These are phyloP conservation scores for Diplodia sapinea DNA, from an alignment of 2,329 filamentous ascomycete species.

Conservation along the genomic window DNA sequence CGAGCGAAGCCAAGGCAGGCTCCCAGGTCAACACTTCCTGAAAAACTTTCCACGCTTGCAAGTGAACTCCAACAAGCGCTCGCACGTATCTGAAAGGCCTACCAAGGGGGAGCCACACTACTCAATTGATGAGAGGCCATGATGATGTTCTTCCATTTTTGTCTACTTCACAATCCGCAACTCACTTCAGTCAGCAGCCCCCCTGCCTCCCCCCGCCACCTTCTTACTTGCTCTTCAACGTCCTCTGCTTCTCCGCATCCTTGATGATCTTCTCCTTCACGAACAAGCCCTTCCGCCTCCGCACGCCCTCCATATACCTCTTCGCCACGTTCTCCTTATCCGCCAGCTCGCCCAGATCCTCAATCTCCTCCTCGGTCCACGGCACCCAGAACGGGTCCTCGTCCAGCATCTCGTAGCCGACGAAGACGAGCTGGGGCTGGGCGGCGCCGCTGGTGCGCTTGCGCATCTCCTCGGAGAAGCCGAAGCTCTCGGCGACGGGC, in stretches of 20 bases:
- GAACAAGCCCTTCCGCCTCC: constrained; percentile 84
- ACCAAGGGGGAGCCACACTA: not conserved
- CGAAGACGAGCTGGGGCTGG: constrained; percentile 89
- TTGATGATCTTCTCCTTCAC: constrained; percentile 73
- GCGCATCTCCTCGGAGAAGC: constrained; percentile 94
- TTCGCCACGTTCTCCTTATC: constrained; percentile 96
- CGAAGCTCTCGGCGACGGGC: constrained; percentile 93
- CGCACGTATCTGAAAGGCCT: too few relatives aligned
- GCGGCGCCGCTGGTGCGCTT: constrained; percentile 91
- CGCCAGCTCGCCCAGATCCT: constrained; percentile 92
- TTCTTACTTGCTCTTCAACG: constrained; percentile 60
- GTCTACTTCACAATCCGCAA: not conserved
- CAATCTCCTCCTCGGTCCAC: constrained; percentile 92
- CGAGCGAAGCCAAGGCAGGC: not conserved
- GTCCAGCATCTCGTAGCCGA: constrained; percentile 89
- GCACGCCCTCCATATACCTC: constrained; percentile 89
- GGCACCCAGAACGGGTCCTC: constrained; percentile 98
- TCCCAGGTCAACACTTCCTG: too few relatives aligned
- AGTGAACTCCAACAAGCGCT: too few relatives aligned
- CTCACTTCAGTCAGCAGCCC: not conserved
- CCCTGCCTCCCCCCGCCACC: not conserved
- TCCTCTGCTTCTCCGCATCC: constrained; percentile 92
- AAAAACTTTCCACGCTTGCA: too few relatives aligned
- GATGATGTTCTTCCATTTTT: too few relatives aligned
- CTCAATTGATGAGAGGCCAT: too few relatives aligned